Conservation (phyloP, 2,329 filamentous ascomycete genomes). For the Exophiala xenobiotica region DNA sequence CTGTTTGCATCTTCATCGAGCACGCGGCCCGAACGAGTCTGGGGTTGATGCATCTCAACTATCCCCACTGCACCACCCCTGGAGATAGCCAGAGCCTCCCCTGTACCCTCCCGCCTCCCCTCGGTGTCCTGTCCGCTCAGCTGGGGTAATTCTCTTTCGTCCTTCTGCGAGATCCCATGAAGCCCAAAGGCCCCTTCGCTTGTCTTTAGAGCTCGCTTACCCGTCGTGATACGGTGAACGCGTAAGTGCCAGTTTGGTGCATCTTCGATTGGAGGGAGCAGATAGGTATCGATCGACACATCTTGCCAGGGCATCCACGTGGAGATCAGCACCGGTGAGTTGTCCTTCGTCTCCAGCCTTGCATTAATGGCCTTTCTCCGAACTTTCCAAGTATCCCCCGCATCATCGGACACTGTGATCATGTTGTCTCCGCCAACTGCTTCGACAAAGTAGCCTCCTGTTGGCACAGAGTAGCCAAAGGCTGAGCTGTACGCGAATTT, state of each 20-base stretch:
- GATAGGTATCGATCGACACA: conserved; percentile 63
- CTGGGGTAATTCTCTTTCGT: conserved; percentile 56
- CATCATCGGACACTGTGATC: conserved; percentile 73
- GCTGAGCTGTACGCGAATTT: conserved; percentile 74
- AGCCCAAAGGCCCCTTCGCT: conserved; percentile 76
- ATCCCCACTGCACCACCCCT: conserved; percentile 54
- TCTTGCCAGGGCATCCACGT: conserved; percentile 70
- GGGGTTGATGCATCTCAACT: conserved; percentile 42
- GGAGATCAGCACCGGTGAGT: conserved; percentile 62
- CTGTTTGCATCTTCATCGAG: conserved; percentile 77
- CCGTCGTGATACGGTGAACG: conserved; percentile 61
- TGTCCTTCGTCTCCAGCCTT: conserved; percentile 57
- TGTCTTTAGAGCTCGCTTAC: conserved; percentile 61
- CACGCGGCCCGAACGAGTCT: conserved; percentile 58
- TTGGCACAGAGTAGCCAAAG: conserved; percentile 75
- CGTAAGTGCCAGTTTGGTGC: conserved; percentile 70
- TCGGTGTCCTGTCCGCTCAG: conserved; percentile 43
- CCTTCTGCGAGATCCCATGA: conserved; percentile 56
- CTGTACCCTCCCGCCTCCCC: conserved; percentile 39
- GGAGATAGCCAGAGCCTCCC: conserved; percentile 46
- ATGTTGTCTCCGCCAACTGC: conserved; percentile 75
- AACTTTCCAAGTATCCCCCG: conserved; percentile 76
- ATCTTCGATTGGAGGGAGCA: conserved; percentile 60
- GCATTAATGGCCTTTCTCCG: conserved; percentile 67
- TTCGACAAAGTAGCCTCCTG: conserved; percentile 71